A percentile compares a stretch with the other conserved stretches of the same genome.
Conservation (phyloP, 495 filamentous ascomycete genomes). For the Gamarada debralockiae region DNA sequence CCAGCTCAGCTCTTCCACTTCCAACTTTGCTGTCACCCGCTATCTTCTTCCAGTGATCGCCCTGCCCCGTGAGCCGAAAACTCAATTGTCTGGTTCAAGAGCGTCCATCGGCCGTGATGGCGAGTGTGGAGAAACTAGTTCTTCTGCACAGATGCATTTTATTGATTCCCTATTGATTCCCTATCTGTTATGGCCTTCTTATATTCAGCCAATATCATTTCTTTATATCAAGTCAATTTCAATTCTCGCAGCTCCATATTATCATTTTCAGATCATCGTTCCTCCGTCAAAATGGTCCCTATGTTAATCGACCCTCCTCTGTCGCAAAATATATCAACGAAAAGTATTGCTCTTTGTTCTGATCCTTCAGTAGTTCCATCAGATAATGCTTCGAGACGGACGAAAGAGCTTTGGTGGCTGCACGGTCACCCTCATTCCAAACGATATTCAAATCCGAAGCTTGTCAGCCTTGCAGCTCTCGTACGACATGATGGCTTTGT, state of each 20-base stretch:
- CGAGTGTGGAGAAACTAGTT: no score
- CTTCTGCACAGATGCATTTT: no score
- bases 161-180: no score
- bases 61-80: no score
- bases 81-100: no score
- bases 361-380: conserved; percentile 22
- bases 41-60: no score
- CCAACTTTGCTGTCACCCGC: no score
- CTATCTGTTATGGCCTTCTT: no score
- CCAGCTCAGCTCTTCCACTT: no score
- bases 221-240: not conserved
- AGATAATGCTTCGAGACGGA: conserved; percentile 12
- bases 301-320: conserved; percentile 11
- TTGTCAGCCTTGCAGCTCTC: conserved; percentile 22
- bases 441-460: conserved; percentile 21
- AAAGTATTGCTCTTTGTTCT: conserved; percentile 14
- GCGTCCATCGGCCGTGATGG: no score
- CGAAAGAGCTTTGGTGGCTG: conserved; percentile 23
- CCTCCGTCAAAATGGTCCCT: conserved; percentile 15
- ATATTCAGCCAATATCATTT: no score
- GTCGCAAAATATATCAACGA: not conserved
- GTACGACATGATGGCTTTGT: conserved; percentile 18
- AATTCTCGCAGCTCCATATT: not conserved
- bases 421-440: conserved; percentile 27
- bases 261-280: not conserved